Evolutionary conservation across 306 rosid species (phyloP).

Genomic region (Acacia acuminata): DNA sequence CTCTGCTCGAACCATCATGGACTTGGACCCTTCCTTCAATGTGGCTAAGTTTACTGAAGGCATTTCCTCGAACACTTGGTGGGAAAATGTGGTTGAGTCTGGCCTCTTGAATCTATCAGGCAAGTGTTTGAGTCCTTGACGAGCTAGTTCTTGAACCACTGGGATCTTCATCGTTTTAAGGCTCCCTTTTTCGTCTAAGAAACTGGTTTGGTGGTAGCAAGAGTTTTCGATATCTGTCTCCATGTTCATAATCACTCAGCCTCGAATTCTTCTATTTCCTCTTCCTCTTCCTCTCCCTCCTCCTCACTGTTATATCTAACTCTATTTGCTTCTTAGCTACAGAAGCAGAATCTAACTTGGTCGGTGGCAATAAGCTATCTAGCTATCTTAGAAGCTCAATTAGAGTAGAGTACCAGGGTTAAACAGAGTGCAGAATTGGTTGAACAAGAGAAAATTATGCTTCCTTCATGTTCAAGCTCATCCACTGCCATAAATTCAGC

Average conservation of each 20-base stretch:
- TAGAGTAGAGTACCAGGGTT: too few relatives aligned
- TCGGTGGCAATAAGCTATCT: too few relatives aligned
- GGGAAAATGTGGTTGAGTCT: not conserved
- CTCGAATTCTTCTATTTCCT: not conserved
- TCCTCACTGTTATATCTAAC: too few relatives aligned
- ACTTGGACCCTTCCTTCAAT: not conserved
- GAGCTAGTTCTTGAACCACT: not conserved
- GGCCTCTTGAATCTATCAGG: not conserved
- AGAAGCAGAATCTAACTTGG: too few relatives aligned
- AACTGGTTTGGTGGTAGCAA: not conserved
- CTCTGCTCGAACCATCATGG: not conserved
- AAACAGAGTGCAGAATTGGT: too few relatives aligned
- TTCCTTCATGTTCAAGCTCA: too few relatives aligned
- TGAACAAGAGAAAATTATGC: too few relatives aligned
- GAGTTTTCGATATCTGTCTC: not conserved
- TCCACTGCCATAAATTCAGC: too few relatives aligned
- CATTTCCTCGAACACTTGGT: not conserved
- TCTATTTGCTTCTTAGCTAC: too few relatives aligned
- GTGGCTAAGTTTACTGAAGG: not conserved
- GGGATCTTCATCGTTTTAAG: not conserved
- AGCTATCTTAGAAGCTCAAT: too few relatives aligned
- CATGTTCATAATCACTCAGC: not conserved
- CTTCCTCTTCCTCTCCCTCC: too few relatives aligned
- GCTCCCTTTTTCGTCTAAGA: not conserved
- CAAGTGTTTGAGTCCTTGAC: not conserved